Conservation (phyloP, 1,284 basidiomycete genomes). For the Marasmius tenuissimus region DNA sequence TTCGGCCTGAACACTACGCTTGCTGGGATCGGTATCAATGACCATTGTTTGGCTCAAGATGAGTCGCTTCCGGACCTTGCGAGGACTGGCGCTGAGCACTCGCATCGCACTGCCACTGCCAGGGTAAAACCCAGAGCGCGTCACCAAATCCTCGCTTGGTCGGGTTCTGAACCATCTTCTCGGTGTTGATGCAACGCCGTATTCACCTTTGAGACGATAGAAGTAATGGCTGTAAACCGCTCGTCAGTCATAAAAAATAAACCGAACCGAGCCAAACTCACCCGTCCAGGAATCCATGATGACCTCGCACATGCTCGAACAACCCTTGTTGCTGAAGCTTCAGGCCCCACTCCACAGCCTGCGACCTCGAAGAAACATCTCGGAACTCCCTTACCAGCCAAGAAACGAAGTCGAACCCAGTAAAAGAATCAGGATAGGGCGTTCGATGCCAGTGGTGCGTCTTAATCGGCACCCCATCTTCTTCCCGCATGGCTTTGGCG, state of each 20-base stretch:
- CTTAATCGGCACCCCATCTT: slow-evolving; percentile 76
- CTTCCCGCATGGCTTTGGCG: slow-evolving; percentile 79
- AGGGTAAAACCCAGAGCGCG: slow-evolving; percentile 39
- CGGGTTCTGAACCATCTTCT: slow-evolving; percentile 66
- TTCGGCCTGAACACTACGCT: slow-evolving; percentile 87
- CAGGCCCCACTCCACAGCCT: slow-evolving; percentile 78
- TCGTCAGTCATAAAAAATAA: slow-evolving; percentile 6
- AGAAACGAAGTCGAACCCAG: slow-evolving; percentile 81
- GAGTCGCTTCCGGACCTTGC: slow-evolving; percentile 60
- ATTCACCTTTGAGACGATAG: slow-evolving; percentile 81
- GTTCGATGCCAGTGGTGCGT: slow-evolving; percentile 73
- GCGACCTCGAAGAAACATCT: slow-evolving; percentile 77
- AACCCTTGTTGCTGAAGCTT: slow-evolving; percentile 77
- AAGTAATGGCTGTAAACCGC: slow-evolving; percentile 69
- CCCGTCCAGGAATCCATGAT: slow-evolving; percentile 86
- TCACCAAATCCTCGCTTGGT: slow-evolving; percentile 35
- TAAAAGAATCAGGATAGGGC: slow-evolving; percentile 78
- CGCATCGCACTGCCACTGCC: slow-evolving; percentile 36
- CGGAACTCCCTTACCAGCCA: slow-evolving; percentile 87
- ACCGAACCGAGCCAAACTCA: slow-evolving; percentile 31
- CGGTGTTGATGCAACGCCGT: slow-evolving; percentile 66
- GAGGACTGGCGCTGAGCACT: slow-evolving; percentile 36
- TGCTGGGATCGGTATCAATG: slow-evolving; percentile 82
- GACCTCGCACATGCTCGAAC: slow-evolving; percentile 78
- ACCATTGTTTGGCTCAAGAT: slow-evolving; percentile 87